Base-by-base conservation (phyloP, 2,329 filamentous ascomycete species). In the Periconia macrospinosa region DNA sequence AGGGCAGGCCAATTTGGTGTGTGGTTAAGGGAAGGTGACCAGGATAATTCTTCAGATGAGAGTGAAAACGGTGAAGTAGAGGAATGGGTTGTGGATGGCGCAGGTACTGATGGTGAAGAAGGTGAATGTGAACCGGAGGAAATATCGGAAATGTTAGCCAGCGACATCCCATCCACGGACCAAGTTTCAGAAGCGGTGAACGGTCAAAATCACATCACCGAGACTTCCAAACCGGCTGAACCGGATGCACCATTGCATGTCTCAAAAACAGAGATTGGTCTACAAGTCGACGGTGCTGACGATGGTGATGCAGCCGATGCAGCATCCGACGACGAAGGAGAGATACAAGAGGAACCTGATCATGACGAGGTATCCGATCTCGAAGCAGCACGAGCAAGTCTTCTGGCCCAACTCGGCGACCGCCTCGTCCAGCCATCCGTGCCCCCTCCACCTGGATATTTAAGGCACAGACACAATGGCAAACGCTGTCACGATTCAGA, bases 1-100 rank as follows among this genome's bases (percentile, higher is more conserved):
- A 83, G 86, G 59, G 91, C 91, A 0, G 85, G 88, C 18, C 69
- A 86, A 60, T 71, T 89, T 52, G 79, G 83, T 61, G 74, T 79
- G 14, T 54, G 55, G 30, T 52, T 71, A 30, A 55, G 55, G 11
- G 47, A 54, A 20, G 59, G 47, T 18, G 15, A 14, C 18, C 18
- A 19, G 41, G 37, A 17, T 33, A 40, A 45, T 19, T n/a, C 30
- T 7, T n/a, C 7, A 30, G 47, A 47, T 1, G 42, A 47, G 15
- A 48, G 52, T 27, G 44, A 49, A 13, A 47, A 43, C 11, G 47
- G 46, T 23, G 33, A 37, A 17, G 55, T 45, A 15, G 49, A 47
- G 30, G 9, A 51, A 17, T 44, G 45, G 19, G 19, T 42, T 42
- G 48, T 47, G 13, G 41, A 50, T 27, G 52, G 47, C n/a, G 46